Base-by-base conservation (phyloP, 2,329 filamentous ascomycete genomes). In the Fusarium camptoceras region DNA sequence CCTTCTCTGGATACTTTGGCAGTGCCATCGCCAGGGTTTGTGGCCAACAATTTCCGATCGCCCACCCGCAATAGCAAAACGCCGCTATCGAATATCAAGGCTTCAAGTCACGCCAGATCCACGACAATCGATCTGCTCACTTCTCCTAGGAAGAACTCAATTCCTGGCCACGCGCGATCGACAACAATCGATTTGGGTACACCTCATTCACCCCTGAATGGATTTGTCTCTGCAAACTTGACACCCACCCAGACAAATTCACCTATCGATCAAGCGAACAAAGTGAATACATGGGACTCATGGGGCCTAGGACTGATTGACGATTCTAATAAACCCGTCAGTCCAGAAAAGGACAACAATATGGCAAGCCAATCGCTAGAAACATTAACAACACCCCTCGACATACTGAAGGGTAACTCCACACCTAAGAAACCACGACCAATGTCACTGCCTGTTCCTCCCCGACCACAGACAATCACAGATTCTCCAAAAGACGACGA, bases 401-500 rank as follows among this genome's bases (percentile, higher is more conserved):
- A 66, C 11, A 25, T 37, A 7, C 12, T 55, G 12, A 68, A 60
- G 16, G 27, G 18, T 4, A 47, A 30, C 42, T 24, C 24, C 7
- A 34, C 30, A 7, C 28, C 30, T 20, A 70, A 39, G 20, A 54
- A 56, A 22, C 61, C 48, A 8, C 53, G 34, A 11, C 64, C 34
- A 9, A 55, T 56, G 51, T 64, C 50, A 43, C 34, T 49, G 1
- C 58, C 64, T 46, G 46, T 44, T 25, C 59, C 51, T 48, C 59
- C 47, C 31, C 64, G 27, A 28, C 67, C 61, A 51, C 50, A 51
- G 16, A 44, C 43, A 48, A 39, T 51, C 28, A 37, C 30, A 9
- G 55, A 64, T 37, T 37, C 48, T 22, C 58, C 66, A 11, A 68
- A 78, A 34, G 76, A 81, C 20, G 78, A 80, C 16, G 73, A 76